Percentiles rank a stretch among this genome's conserved stretches.
Conservation (phyloP, 1,284 basidiomycete genomes). For the Cerrena zonata region DNA sequence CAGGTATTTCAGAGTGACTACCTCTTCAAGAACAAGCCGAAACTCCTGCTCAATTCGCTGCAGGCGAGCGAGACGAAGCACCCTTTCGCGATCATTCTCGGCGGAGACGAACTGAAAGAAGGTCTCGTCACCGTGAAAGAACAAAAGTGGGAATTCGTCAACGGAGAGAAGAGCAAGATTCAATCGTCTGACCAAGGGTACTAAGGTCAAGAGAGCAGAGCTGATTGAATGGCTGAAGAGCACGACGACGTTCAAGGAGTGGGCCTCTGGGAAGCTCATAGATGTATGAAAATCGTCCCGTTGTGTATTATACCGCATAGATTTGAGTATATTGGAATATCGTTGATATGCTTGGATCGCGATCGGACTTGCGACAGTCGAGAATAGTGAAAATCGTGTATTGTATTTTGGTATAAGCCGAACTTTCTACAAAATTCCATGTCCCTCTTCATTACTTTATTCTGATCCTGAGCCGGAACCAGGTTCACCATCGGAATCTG, state of each 20-base stretch:
- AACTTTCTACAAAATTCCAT: no score
- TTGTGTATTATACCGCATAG: no score
- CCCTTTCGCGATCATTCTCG: conserved; percentile 90
- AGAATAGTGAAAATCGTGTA: background rate
- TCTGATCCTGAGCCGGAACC: conserved; percentile 31
- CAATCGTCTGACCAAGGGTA: conserved; percentile 62
- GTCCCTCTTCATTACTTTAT: conserved; percentile 11
- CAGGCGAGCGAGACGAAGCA: conserved; percentile 87
- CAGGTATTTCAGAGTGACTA: conserved; percentile 72
- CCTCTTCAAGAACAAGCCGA: conserved; percentile 89
- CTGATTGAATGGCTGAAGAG: conserved; percentile 67
- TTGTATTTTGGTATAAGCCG: no score
- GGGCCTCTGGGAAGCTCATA: conserved; percentile 39
- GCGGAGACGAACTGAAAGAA: conserved; percentile 77
- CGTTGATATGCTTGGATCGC: no score
- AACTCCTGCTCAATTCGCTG: conserved; percentile 82
- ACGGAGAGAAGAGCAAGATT: conserved; percentile 68
- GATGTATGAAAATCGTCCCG: background rate
- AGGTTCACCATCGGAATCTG: conserved; percentile 32
- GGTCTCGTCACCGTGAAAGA: conserved; percentile 89
- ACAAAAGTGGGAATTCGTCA: conserved; percentile 77
- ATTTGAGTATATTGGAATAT: no score
- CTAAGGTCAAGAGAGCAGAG: conserved; percentile 60
- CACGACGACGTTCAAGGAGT: conserved; percentile 42
- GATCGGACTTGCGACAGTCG: no score